A percentile compares a stretch with the other conserved stretches of the same genome.
These are phyloP conservation scores for Yamadazyma trypodendri DNA, from an alignment of 1,139 yeast species.

Conservation along the genomic window DNA sequence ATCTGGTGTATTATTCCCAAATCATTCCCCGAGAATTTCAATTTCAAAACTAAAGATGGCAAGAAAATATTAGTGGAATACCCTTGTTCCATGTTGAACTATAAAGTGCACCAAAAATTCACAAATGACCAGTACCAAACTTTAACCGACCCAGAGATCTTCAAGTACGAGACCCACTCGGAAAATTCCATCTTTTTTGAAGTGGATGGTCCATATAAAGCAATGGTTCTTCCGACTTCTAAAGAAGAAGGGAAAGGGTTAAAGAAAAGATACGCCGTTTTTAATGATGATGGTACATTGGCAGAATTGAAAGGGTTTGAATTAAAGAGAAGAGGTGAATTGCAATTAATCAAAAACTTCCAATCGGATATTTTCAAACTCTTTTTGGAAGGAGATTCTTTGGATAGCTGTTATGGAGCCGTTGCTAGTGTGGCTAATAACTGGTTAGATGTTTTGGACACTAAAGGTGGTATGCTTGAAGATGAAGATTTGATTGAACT, in stretches of 20 bases:
- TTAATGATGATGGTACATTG: slow-evolving; percentile 87
- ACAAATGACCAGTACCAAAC: slow-evolving; percentile 96
- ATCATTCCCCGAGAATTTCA: slow-evolving; percentile 88
- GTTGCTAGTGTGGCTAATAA: slow-evolving; percentile 93
- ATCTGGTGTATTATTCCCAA: slow-evolving; percentile 97
- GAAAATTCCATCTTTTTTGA: slow-evolving; percentile 97
- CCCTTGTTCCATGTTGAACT: slow-evolving; percentile 96
- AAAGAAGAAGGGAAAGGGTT: slow-evolving; percentile 97
- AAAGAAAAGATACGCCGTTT: slow-evolving; percentile 95
- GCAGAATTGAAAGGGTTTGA: slow-evolving; percentile 98
- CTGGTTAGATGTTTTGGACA: slow-evolving; percentile 92
- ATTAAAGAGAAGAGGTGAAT: slow-evolving; percentile 93
- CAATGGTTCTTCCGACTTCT: slow-evolving; percentile 96
- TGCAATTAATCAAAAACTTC: slow-evolving; percentile 88
- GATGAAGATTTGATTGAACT: slow-evolving; percentile 93
- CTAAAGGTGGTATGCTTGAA: slow-evolving; percentile 82
- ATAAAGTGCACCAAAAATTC: slow-evolving; percentile 83
- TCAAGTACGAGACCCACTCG: slow-evolving; percentile 71
- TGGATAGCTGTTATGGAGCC: slow-evolving; percentile 79
- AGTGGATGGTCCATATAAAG: slow-evolving; percentile 97
- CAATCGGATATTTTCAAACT: slow-evolving; percentile 93
- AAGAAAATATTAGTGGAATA: slow-evolving; percentile 77
- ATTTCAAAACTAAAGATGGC: slow-evolving; percentile 72
- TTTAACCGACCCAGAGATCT: slow-evolving; percentile 63
- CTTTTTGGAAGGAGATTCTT: slow-evolving; percentile 78